Evolutionary conservation across 1,284 basidiomycete genomes (phyloP), one percentile per base, ranked within the genome.

Genomic region (Volvariella surrecta): DNA sequence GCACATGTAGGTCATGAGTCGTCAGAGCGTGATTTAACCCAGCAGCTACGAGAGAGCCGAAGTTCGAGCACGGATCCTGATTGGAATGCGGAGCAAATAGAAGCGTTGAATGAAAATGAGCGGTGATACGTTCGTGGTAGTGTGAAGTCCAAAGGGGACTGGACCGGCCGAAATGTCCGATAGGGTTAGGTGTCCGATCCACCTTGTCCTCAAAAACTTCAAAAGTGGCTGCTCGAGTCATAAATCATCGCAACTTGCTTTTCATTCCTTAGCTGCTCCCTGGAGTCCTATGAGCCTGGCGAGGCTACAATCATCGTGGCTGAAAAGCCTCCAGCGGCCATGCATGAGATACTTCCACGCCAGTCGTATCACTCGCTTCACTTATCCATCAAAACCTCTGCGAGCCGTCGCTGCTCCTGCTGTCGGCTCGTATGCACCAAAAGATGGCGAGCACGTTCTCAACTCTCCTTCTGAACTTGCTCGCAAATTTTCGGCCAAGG

Each of bases 391-490:
- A 10, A 59, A 61, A 42, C 64, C 72, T 45, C 58, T 75, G 42
- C 68, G 71, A 48, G 86, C 87, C 9, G 76, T 88, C 42, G 86
- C 87, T 43, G 82, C 82, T 8, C 85, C 86, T 35, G 85, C 85
- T 11, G 84, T 90, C 7, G 86, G 87, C 47, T 72, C 76, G 30
- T 89, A 84, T 58, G 59, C 56, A 22, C 76, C 74, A 43, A 75
- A 81, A 50, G 81, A 83, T 38, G 82, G 76, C 39, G 84, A 88
- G 58, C 84, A 87, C 48, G 88, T 91, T 45, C 74, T 95, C 57
- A 93, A 82, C 63, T 92, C 90, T 1, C 89, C 93, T 1, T 95
- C 91, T 7, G 92, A 95, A 57, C 73, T 97, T 45, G 93, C 93
- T 13, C 80, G 91, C 53, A 84, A 78, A 59, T 83, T 97, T 48